Evolutionary conservation across 768 basidiomycete species (phyloP).

Genomic region (Dacryopinax spathularia): DNA sequence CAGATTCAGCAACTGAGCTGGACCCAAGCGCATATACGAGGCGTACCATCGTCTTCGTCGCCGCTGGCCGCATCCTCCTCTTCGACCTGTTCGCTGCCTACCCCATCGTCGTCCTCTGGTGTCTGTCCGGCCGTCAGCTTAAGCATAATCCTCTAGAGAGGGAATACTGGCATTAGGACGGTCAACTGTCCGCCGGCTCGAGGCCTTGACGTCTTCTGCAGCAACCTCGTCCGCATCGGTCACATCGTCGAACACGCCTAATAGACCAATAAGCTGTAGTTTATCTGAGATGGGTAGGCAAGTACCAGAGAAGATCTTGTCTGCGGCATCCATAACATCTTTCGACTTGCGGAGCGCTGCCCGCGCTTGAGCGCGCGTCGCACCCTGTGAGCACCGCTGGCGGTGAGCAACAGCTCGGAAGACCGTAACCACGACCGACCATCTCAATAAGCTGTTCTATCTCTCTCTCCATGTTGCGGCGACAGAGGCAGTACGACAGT

Average conservation of each 20-base stretch:
- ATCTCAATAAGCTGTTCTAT: slow-evolving; percentile 24
- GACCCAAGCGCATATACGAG: neutral
- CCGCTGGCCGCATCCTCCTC: slow-evolving; percentile 26
- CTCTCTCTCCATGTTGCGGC: slow-evolving; percentile 24
- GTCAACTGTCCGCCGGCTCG: slow-evolving; percentile 8
- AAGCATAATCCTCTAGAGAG: slow-evolving; percentile 9
- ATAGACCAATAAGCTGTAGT: neutral
- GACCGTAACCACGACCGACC: neutral
- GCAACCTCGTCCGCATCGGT: slow-evolving; percentile 29
- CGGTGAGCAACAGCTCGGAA: neutral
- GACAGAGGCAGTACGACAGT: neutral
- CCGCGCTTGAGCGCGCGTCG: slow-evolving; percentile 62
- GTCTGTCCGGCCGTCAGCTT: slow-evolving; percentile 36
- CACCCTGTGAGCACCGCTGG: slow-evolving; percentile 42
- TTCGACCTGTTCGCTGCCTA: slow-evolving; percentile 27
- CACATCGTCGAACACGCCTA: slow-evolving; percentile 66
- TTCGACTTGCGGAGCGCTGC: slow-evolving; percentile 67
- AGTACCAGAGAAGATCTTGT: slow-evolving; percentile 49
- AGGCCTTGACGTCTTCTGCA: slow-evolving; percentile 33
- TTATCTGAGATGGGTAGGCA: neutral
- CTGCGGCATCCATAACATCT: slow-evolving; percentile 88
- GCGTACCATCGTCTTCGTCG: slow-evolving; percentile 28
- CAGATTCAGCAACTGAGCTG: neutral
- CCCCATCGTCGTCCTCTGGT: slow-evolving; percentile 11
- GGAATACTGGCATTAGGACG: slow-evolving; percentile 19